Percentiles rank a stretch among this genome's conserved stretches.
These are phyloP conservation scores for Thalassiosira profunda DNA, from an alignment of 108 stramenopile genomes.

Conservation along the genomic window DNA sequence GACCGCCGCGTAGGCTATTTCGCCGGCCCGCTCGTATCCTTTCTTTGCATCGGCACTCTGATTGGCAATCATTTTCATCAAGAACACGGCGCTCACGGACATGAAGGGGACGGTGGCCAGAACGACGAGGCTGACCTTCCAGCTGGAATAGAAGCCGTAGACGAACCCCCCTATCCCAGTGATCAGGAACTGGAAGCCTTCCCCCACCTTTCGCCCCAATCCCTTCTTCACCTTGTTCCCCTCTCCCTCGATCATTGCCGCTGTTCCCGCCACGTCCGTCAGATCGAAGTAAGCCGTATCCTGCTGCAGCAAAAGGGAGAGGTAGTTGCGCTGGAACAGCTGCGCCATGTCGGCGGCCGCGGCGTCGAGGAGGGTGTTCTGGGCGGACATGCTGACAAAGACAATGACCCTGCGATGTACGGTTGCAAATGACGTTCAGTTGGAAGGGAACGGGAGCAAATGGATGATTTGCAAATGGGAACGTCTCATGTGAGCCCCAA, in stretches of 20 bases:
- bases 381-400: constrained; percentile 44
- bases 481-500: neutral
- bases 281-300: constrained; percentile 74
- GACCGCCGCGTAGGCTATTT: constrained; percentile 35
- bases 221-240: constrained; percentile 42
- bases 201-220: constrained; percentile 71
- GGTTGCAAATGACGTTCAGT: too few relatives aligned
- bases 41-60: constrained; percentile 37
- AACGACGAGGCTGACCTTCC: constrained; percentile 71
- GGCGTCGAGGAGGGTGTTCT: constrained; percentile 44
- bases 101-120: constrained; percentile 58
- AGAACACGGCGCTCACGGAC: constrained; percentile 38
- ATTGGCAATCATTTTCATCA: constrained; percentile 65
- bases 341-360: constrained; percentile 30
- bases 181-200: constrained; percentile 75
- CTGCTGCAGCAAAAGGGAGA: constrained; percentile 53
- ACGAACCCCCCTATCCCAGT: constrained; percentile 63
- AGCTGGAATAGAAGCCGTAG: constrained; percentile 58
- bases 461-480: neutral
- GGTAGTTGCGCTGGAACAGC: neutral
- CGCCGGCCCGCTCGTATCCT: constrained; percentile 56
- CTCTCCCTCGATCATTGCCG: constrained; percentile 17
- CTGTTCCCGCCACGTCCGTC: constrained; percentile 51
- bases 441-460: neutral
- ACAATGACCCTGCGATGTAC: constrained; percentile 20